Conservation (phyloP, 495 filamentous ascomycete genomes). For the Aspergillus affinis region DNA sequence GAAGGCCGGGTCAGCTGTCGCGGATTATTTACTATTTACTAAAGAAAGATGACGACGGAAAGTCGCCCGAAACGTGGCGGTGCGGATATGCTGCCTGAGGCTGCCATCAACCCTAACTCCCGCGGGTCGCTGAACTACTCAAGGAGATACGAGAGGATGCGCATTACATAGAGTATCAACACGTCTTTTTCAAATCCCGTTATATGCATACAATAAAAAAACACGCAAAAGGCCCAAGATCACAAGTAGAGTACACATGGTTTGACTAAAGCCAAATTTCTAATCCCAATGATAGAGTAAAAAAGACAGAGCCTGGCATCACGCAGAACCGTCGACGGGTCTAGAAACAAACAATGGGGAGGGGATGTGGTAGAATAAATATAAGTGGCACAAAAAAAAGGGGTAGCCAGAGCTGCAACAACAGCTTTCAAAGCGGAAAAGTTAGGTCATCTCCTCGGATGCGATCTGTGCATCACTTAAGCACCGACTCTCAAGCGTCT, state of each 20-base stretch:
- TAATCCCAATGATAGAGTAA: slow-evolving; percentile 6
- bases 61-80: background rate
- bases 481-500: slow-evolving; percentile 46
- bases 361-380: background rate
- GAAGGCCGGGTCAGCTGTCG: too few species aligned
- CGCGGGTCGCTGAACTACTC: too few species aligned
- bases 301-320: background rate
- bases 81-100: background rate
- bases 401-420: background rate
- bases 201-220: slow-evolving; percentile 41
- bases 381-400: slow-evolving; percentile 5
- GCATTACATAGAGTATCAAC: background rate
- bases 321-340: background rate
- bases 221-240: slow-evolving; percentile 19
- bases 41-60: background rate
- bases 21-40: background rate
- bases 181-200: slow-evolving; percentile 28
- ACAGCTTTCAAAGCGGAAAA: background rate
- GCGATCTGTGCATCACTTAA: slow-evolving; percentile 18
- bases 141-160: background rate
- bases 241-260: slow-evolving; percentile 37
- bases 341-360: background rate
- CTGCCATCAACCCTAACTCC: background rate
- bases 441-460: slow-evolving; percentile 1
- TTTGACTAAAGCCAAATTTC: slow-evolving; percentile 4